Conservation (phyloP, 2,329 filamentous ascomycete species). For the Hirsutella rhossiliensis region DNA sequence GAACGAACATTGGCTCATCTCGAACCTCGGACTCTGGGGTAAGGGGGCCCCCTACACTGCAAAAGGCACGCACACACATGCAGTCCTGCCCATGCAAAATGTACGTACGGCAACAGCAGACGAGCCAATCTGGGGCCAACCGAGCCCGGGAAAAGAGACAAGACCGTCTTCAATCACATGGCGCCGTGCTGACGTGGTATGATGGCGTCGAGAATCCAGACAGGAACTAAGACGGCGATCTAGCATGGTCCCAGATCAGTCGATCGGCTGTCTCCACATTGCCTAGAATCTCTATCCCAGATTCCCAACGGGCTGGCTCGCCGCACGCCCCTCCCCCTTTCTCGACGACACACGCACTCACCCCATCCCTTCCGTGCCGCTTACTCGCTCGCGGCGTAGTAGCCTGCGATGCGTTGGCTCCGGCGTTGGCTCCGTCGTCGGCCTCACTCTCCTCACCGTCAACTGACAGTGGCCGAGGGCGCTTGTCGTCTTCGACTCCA, state of each 20-base stretch:
- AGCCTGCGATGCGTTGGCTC: too few species aligned
- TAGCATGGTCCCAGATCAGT: constrained; percentile 3
- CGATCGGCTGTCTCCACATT: constrained; percentile 3
- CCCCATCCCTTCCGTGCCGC: not conserved
- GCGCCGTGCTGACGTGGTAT: constrained; percentile 3
- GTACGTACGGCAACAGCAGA: not conserved
- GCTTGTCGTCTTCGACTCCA: too few species aligned
- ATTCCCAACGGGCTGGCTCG: constrained; percentile 1
- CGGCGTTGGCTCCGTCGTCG: too few species aligned
- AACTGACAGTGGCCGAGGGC: too few species aligned
- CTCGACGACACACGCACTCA: not conserved
- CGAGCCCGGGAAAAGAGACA: not conserved
- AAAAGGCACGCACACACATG: too few species aligned
- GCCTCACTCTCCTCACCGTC: too few species aligned
- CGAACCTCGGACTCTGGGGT: too few species aligned
- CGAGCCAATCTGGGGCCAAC: not conserved
- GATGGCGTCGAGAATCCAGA: not conserved
- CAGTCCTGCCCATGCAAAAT: too few species aligned
- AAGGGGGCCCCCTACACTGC: too few species aligned
- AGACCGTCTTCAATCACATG: not conserved
- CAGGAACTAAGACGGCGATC: not conserved
- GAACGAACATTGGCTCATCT: too few species aligned
- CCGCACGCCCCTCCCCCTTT: not conserved
- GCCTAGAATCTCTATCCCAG: not conserved
- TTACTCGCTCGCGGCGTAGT: not conserved